Conservation (phyloP, 2,329 filamentous ascomycete species). For the Stemphylium beticola region DNA sequence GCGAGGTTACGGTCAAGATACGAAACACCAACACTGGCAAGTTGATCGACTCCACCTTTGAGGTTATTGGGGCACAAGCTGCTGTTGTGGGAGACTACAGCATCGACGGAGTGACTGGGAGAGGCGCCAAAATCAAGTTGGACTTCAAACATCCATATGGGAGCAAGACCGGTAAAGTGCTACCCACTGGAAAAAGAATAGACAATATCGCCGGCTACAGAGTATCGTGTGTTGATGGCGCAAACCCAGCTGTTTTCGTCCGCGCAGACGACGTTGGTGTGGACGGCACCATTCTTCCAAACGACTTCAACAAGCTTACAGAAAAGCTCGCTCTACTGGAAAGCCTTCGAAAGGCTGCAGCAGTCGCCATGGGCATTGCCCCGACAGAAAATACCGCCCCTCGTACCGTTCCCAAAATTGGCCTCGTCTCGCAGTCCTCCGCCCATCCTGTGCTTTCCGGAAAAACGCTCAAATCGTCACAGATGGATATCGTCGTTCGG, state of each 20-base stretch:
- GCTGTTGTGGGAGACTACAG: slow-evolving; percentile 60
- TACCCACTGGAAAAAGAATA: slow-evolving; percentile 64
- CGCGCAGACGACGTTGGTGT: slow-evolving; percentile 60
- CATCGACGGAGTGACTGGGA: slow-evolving; percentile 70
- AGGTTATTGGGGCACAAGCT: slow-evolving; percentile 57
- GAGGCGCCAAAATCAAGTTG: slow-evolving; percentile 62
- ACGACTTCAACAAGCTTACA: slow-evolving; percentile 60
- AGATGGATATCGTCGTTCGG: slow-evolving; percentile 51
- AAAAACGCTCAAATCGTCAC: slow-evolving; percentile 39
- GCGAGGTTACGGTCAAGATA: slow-evolving; percentile 61
- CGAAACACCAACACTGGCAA: slow-evolving; percentile 76
- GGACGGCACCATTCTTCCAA: slow-evolving; percentile 59
- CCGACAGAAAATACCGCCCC: slow-evolving; percentile 53
- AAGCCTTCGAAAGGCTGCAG: slow-evolving; percentile 63
- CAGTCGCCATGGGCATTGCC: slow-evolving; percentile 67
- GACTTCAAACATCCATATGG: slow-evolving; percentile 69
- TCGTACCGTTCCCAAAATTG: slow-evolving; percentile 69
- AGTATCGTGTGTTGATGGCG: slow-evolving; percentile 67
- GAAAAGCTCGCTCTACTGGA: slow-evolving; percentile 61
- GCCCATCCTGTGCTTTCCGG: slow-evolving; percentile 50
- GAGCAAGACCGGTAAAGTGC: slow-evolving; percentile 66
- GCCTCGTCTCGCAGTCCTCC: slow-evolving; percentile 57
- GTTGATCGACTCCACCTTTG: slow-evolving; percentile 65
- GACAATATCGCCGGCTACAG: slow-evolving; percentile 59
- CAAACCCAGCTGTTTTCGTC: slow-evolving; percentile 70